These are phyloP conservation scores for Fusarium verticillioides DNA, from an alignment of 2,329 filamentous ascomycete species.

Conservation along the genomic window DNA sequence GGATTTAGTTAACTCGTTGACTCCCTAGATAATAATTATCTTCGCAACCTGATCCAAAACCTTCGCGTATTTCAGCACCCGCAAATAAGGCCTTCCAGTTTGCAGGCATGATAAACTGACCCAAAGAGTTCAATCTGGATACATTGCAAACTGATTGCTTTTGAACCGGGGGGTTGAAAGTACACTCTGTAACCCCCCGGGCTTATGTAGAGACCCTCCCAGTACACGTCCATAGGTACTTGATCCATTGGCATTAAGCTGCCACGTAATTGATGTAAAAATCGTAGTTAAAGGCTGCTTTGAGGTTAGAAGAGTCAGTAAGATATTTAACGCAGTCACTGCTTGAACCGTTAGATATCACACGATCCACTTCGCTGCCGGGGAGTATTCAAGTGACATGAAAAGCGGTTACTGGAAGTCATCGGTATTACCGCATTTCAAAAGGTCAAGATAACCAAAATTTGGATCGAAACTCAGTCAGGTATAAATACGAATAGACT, in stretches of 20 bases:
- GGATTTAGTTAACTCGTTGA: background rate
- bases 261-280: background rate
- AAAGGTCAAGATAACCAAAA: background rate
- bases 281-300: background rate
- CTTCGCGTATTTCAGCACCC: background rate
- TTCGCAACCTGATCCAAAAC: background rate
- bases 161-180: background rate
- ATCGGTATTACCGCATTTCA: background rate
- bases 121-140: background rate
- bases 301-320: background rate
- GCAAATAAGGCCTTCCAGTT: background rate
- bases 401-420: background rate
- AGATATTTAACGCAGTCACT: background rate
- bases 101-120: background rate
- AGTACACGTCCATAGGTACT: background rate
- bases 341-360: background rate
- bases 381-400: background rate
- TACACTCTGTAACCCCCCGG: background rate
- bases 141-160: background rate
- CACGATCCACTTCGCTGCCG: background rate
- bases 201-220: background rate
- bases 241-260: background rate
- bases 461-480: background rate
- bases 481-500: background rate
- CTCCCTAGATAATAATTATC: background rate